Percentiles rank a stretch among this genome's conserved stretches.
These are phyloP conservation scores for Komagataella populi DNA, from an alignment of 805 yeast species.

Conservation along the genomic window DNA sequence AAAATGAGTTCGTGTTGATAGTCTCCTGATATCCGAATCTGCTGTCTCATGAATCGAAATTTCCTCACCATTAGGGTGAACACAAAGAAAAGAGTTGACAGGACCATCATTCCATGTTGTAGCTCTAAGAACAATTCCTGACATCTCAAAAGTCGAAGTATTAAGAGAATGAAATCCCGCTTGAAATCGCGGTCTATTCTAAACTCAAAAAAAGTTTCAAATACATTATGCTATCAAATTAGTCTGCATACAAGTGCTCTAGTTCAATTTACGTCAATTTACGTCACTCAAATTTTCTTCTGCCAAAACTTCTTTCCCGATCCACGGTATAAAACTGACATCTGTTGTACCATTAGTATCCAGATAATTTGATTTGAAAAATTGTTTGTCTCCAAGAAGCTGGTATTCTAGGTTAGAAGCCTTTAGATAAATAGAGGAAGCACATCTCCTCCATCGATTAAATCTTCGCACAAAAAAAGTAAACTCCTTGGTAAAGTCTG, in stretches of 20 bases:
- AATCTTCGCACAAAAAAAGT: neutral
- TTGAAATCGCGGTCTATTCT: neutral
- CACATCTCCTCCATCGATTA: neutral
- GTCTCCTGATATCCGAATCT: neutral
- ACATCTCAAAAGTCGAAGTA: neutral
- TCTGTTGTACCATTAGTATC: neutral
- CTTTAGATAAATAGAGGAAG: neutral
- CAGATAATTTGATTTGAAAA: neutral
- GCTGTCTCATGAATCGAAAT: conserved; percentile 51
- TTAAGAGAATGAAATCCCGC: too few relatives aligned
- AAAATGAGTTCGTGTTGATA: conserved; percentile 16
- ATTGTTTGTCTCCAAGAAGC: neutral
- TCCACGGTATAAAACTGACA: neutral
- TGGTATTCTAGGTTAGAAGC: neutral
- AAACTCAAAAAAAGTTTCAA: too few relatives aligned
- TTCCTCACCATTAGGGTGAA: conserved; percentile 73
- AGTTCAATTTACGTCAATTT: neutral
- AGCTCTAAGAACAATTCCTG: neutral
- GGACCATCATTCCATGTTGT: neutral
- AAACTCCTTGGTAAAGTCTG: neutral
- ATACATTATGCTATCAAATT: too few relatives aligned
- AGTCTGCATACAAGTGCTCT: neutral
- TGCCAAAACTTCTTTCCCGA: neutral
- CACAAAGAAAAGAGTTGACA: conserved; percentile 24
- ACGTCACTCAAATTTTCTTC: neutral